A percentile compares a stretch with the other conserved stretches of the same genome.
Conservation (phyloP, 2,329 filamentous ascomycete species). For the Apiospora rasikravindrae region DNA sequence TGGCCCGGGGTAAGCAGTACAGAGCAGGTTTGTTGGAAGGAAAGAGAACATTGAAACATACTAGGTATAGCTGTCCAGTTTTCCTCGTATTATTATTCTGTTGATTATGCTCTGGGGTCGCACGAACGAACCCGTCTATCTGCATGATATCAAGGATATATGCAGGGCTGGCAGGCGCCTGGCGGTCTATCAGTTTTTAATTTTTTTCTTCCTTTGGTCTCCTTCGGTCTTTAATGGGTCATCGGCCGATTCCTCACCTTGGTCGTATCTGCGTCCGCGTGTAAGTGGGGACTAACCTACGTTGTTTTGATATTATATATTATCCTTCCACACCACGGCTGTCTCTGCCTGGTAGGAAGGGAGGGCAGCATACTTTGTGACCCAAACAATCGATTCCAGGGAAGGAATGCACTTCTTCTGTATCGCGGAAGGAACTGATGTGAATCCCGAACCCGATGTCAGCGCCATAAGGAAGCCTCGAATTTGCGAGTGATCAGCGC, state of each 20-base stretch:
- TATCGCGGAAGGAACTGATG: not conserved
- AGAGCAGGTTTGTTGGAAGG: not conserved
- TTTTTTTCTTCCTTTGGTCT: not conserved
- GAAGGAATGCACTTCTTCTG: not conserved
- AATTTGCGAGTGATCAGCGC: conserved; percentile 27
- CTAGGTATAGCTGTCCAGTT: not conserved
- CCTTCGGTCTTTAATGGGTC: not conserved
- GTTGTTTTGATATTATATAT: not conserved
- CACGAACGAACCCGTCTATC: not conserved
- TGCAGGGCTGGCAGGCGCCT: conserved; percentile 2
- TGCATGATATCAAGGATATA: conserved; percentile 7
- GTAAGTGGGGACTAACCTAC: conserved; percentile 8
- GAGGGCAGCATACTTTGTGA: not conserved
- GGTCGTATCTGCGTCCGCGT: not conserved
- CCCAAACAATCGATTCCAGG: not conserved
- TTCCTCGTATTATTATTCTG: not conserved
- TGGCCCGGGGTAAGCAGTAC: not conserved
- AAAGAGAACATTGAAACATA: not conserved
- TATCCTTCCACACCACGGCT: not conserved
- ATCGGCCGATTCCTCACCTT: conserved; percentile 1
- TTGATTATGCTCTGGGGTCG: not conserved
- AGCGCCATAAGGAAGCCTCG: not conserved
- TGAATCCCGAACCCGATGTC: not conserved
- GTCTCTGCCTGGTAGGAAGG: not conserved
- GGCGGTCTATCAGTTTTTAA: not conserved